Evolutionary conservation across 345 rosid genomes (phyloP), one percentile per base, ranked within the genome.

Genomic region (Trapa incisa): DNA sequence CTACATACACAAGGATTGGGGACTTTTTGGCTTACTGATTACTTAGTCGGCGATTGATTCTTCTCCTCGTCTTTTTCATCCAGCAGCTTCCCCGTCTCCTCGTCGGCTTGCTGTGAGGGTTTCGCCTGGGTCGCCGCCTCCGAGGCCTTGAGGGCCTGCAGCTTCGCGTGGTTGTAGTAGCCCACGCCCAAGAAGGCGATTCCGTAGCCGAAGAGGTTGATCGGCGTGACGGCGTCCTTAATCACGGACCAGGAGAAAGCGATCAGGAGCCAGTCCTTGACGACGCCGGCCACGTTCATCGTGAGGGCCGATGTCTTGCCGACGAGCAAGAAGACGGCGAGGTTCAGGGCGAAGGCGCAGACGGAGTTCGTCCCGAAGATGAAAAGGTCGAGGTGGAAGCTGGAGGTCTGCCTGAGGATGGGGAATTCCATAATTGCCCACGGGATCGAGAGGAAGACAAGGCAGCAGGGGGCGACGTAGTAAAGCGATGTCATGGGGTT

Each of bases 201-300:
- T 41, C 91, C 97, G 65, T 93, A 93, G 0, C 98, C 98, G 32
- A 90, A 81, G 53, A 93, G 76, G 75, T 93, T 93, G 8, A 93
- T 68, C 1, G 96, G 92, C 5, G 98, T 93, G 15, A 93, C 97
- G 0, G 97, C 90, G 63, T 93, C 98, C 86, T 90, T 93, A 37
- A 92, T 92, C 61, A 92, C 96, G 2, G 98, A 92, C 98, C 98
- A 93, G 0, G 97, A 93, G 72, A 93, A 93, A 0, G 98, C 98
- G 39, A 93, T 93, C 92, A 93, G 72, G 22, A 93, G 70, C 98
- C 97, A 93, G 71, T 93, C 98, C 78, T 93, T 93, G 16, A 93
- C 98, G n/a, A 93, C 97, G 56, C 98, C 97, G 43, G 98, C 97
- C 57, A 93, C 98, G 75, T 93, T 93, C 98, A 93, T 93, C 7